Evolutionary conservation across 2,329 filamentous ascomycete species (phyloP), one percentile per base, ranked within the genome.

Genomic region (Lojkania enalia): DNA sequence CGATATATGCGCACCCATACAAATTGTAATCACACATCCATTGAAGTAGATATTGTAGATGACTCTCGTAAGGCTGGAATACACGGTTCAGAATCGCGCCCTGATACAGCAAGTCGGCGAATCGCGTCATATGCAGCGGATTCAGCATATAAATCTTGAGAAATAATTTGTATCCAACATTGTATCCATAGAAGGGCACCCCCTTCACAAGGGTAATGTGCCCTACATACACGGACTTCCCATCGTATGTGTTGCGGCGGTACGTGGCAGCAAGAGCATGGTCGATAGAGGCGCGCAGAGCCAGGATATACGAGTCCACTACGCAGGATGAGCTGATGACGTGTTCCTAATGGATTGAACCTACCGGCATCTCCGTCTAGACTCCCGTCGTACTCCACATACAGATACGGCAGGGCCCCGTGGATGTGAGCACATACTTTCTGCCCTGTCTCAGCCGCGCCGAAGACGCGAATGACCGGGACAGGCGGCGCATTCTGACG

Each of bases 11-110:
- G 64, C 94, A 99, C 5, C 95, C 95, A 67, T 95, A 97, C 55
- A 99, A 76, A 64, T 96, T 99, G 75, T 95, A 99, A 68, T 99
- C 95, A 53, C 86, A 87, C 94, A 99, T 97, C 82, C 95, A 99
- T 71, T 99, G 95, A 7, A 94, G 78, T 6, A 96, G 74, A 66
- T 91, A 97, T 63, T 96, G 90, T 50, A 97, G 70, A 66, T 99
- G 95, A 14, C 88, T 90, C 71, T 99, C 94, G 63, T 94, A 95
- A 0, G 94, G 92, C 63, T 97, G 92, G 32, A 99, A 86, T 18
- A 82, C 79, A 47, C 81, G 82, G 64, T 88, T 88, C 81, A 97
- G 82, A 32, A 99, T 85, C 20, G 86, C 86, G 5, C 94, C 94
- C 69, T 96, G 90, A 14, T 88, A 85, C 31, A 99, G 77, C 36